A percentile compares a stretch with the other conserved stretches of the same genome.
phyloP scores from a whole-genome alignment of 2,329 filamentous ascomycete species.

The Colletotrichum sp. region DNA sequence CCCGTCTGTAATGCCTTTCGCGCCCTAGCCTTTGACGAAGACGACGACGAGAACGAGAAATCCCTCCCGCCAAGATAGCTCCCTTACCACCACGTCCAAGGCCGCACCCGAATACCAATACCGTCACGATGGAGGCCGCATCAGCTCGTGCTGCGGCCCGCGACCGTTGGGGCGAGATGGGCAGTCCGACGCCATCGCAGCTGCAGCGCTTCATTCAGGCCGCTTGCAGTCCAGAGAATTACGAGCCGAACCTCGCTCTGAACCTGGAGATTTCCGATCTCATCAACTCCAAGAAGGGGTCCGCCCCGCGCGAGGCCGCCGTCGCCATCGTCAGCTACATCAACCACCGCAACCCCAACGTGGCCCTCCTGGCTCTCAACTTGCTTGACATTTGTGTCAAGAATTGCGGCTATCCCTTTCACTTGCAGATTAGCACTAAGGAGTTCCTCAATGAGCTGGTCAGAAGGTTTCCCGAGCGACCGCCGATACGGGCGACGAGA shows the following conservation, averaged over 20 bases:
- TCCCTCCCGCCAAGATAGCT: conserved; percentile 18
- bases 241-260: conserved; percentile 94
- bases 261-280: conserved; percentile 96
- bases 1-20: neutral
- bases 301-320: conserved; percentile 91
- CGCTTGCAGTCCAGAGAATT: conserved; percentile 96
- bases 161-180: conserved; percentile 88
- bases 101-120: conserved; percentile 22
- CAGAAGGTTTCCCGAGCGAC: conserved; percentile 91
- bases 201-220: conserved; percentile 95
- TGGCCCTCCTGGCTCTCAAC: conserved; percentile 86
- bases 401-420: conserved; percentile 99
- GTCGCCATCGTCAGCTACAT: conserved; percentile 91
- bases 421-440: conserved; percentile 97
- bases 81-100: conserved; percentile 13
- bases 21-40: neutral
- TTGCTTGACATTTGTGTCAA: conserved; percentile 99
- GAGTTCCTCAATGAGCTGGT: conserved; percentile 99
- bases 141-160: conserved; percentile 93
- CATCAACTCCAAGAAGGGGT: conserved; percentile 97
- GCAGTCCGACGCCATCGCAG: conserved; percentile 79
- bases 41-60: conserved; percentile 8
- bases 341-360: conserved; percentile 97
- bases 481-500: conserved; percentile 81
- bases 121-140: conserved; percentile 79